phyloP scores from a whole-genome alignment of 306 rosid species.

The Rosa multiflora region DNA sequence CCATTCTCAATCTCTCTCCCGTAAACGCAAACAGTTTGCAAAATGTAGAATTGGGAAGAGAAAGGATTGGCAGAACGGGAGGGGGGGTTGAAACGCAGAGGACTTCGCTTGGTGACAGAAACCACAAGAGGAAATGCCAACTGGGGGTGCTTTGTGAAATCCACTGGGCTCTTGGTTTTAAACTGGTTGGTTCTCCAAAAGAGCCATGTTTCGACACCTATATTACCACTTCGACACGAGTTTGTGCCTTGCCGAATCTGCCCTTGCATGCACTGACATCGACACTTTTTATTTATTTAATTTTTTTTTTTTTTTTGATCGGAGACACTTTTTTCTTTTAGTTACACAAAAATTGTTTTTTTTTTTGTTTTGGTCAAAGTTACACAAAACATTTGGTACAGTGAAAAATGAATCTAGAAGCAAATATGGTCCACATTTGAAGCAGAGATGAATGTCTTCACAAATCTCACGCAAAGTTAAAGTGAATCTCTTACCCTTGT shows the following conservation, averaged over 20 bases:
- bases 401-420: not conserved
- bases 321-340: not conserved
- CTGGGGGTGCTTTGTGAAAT: not conserved
- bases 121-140: not conserved
- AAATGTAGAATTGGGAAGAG: not conserved
- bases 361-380: not conserved
- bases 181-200: conserved; percentile 12
- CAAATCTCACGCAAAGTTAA: not conserved
- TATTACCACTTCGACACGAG: conserved; percentile 24
- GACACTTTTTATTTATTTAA: not conserved
- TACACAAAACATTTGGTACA: not conserved
- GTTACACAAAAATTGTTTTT: not conserved
- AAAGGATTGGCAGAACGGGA: not conserved
- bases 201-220: not conserved
- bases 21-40: no score
- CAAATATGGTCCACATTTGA: not conserved
- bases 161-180: not conserved
- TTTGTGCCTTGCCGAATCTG: not conserved
- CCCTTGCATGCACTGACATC: not conserved
- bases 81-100: not conserved
- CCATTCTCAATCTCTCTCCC: conserved; percentile 6
- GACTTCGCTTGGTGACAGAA: not conserved
- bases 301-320: no score
- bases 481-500: not conserved
- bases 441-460: not conserved